phyloP scores from a whole-genome alignment of 495 filamentous ascomycete genomes.

The Trichocladium antarcticum region DNA sequence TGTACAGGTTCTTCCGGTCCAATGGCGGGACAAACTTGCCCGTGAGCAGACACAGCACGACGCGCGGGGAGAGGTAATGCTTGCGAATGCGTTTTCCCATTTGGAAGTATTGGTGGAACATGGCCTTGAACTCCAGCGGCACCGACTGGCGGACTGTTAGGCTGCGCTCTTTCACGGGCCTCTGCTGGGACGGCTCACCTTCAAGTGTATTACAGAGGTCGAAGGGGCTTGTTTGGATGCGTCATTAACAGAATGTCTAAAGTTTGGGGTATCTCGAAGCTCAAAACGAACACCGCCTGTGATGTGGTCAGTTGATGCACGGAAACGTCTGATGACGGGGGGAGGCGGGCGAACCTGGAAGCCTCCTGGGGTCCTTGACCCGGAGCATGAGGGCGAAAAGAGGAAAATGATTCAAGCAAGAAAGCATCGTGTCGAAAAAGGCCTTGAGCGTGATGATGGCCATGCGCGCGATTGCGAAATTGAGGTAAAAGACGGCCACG shows the following conservation, averaged over 20 bases:
- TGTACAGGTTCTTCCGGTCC: constrained; percentile 87
- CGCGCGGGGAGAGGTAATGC: constrained; percentile 82
- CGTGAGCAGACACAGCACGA: constrained; percentile 76
- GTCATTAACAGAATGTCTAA: constrained; percentile 33
- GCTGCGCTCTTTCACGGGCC: not conserved
- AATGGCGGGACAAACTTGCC: constrained; percentile 87
- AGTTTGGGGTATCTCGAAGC: constrained; percentile 59
- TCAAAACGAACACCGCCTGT: constrained; percentile 82
- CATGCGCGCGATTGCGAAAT: constrained; percentile 90
- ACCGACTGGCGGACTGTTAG: constrained; percentile 50
- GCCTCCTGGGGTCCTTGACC: constrained; percentile 79
- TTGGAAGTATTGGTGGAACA: constrained; percentile 97
- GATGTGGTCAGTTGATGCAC: not conserved
- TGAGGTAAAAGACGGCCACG: constrained; percentile 90
- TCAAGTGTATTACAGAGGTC: constrained; percentile 68
- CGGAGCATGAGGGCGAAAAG: constrained; percentile 95
- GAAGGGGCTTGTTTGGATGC: constrained; percentile 27
- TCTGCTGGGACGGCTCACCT: constrained; percentile 38
- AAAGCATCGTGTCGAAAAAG: constrained; percentile 74
- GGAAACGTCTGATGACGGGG: not conserved
- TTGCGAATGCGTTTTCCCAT: constrained; percentile 84
- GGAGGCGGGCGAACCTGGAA: constrained; percentile 53
- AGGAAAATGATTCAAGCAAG: constrained; percentile 95
- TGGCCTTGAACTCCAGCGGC: constrained; percentile 75
- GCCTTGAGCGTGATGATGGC: constrained; percentile 89